phyloP scores from a whole-genome alignment of 2,329 filamentous ascomycete genomes.

The Bisporella sp. region DNA sequence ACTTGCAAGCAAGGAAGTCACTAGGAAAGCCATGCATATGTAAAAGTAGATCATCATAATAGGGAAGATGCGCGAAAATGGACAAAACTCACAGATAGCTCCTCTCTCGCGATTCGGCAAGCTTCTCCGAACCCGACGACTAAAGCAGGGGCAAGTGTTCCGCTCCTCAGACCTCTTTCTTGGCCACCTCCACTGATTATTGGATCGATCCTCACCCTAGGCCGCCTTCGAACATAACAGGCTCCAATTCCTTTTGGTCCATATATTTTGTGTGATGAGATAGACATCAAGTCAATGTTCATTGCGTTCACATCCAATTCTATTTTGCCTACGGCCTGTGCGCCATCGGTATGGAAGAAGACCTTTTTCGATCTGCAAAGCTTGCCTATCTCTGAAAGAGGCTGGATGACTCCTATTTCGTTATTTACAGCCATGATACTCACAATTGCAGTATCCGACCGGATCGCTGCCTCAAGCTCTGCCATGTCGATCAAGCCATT shows the following conservation, averaged over 20 bases:
- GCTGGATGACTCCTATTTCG: slow-evolving; percentile 98
- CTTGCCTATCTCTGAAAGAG: slow-evolving; percentile 85
- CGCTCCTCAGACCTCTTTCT: slow-evolving; percentile 89
- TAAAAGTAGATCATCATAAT: slow-evolving; percentile 73
- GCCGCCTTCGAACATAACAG: slow-evolving; percentile 88
- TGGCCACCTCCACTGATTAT: slow-evolving; percentile 96
- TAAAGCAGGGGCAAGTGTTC: slow-evolving; percentile 82
- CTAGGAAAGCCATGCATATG: slow-evolving; percentile 91
- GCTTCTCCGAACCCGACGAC: slow-evolving; percentile 94
- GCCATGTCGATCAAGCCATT: slow-evolving; percentile 83
- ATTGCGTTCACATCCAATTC: slow-evolving; percentile 93
- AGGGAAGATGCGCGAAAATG: slow-evolving; percentile 10
- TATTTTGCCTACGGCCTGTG: slow-evolving; percentile 98
- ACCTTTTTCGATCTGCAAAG: slow-evolving; percentile 87
- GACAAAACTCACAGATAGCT: slow-evolving; percentile 68
- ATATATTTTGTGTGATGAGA: slow-evolving; percentile 98
- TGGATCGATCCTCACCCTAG: slow-evolving; percentile 88
- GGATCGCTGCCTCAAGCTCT: slow-evolving; percentile 80
- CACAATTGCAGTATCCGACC: slow-evolving; percentile 84
- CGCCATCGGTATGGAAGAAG: slow-evolving; percentile 96
- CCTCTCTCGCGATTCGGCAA: slow-evolving; percentile 82
- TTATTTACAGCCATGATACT: slow-evolving; percentile 99
- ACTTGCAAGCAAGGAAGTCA: slow-evolving; percentile 38
- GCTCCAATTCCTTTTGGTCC: slow-evolving; percentile 95
- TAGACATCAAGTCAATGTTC: slow-evolving; percentile 98